Percentiles rank a stretch among this genome's conserved stretches.
Conservation (phyloP, 805 yeast species). For the Kodamaea fukazawae region DNA sequence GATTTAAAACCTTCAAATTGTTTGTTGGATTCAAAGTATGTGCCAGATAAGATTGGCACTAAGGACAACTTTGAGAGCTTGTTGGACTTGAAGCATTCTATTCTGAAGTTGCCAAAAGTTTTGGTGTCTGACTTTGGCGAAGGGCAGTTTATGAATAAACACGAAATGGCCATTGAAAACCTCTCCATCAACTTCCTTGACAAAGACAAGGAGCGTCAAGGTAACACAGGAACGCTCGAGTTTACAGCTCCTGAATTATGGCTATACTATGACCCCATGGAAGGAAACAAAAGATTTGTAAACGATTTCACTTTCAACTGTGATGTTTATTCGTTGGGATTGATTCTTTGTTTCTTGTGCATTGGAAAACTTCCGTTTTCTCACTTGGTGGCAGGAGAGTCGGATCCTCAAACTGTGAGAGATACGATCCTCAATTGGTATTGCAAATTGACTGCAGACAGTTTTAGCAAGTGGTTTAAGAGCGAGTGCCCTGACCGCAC, state of each 20-base stretch:
- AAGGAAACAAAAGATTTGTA: conserved; percentile 31
- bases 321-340: conserved; percentile 80
- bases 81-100: conserved; percentile 13
- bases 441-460: conserved; percentile 14
- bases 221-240: conserved; percentile 85
- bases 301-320: conserved; percentile 66
- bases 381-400: conserved; percentile 14
- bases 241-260: conserved; percentile 85
- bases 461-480: conserved; percentile 29
- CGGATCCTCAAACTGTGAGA: conserved; percentile 31
- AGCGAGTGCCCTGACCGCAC: not conserved
- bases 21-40: conserved; percentile 46
- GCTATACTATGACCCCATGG: conserved; percentile 21
- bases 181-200: conserved; percentile 4
- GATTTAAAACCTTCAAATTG: conserved; percentile 91
- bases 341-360: conserved; percentile 74
- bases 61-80: not conserved
- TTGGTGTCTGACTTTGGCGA: conserved; percentile 90
- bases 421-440: conserved; percentile 32
- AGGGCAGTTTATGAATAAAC: conserved; percentile 68
- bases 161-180: conserved; percentile 13
- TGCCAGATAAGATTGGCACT: conserved; percentile 2
- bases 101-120: conserved; percentile 54
- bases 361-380: conserved; percentile 66
- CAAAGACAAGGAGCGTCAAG: conserved; percentile 56